These are phyloP conservation scores for Citrus inodora DNA, from an alignment of 345 rosid genomes.

Conservation along the genomic window DNA sequence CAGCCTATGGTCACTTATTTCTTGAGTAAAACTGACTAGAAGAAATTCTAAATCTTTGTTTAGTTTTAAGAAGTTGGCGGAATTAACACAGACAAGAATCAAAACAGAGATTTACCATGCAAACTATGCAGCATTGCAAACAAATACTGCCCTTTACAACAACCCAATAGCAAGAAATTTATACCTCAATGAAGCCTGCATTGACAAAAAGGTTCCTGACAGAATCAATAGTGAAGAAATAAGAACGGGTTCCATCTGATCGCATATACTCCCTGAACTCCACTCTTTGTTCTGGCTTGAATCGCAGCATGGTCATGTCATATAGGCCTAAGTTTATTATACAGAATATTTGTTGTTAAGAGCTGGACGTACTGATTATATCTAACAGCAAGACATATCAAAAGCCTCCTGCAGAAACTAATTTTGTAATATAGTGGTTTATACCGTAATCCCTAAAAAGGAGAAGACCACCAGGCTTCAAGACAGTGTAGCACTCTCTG, in stretches of 20 bases:
- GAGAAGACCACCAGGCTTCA: slow-evolving; percentile 81
- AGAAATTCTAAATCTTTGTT: not conserved
- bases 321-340: slow-evolving; percentile 61
- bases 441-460: slow-evolving; percentile 89
- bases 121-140: not conserved
- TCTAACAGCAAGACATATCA: not conserved
- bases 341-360: slow-evolving; percentile 16
- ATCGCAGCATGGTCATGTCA: slow-evolving; percentile 94
- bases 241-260: slow-evolving; percentile 80
- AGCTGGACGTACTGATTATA: not conserved
- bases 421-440: not conserved
- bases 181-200: slow-evolving; percentile 82
- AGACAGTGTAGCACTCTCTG: slow-evolving; percentile 55
- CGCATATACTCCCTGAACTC: slow-evolving; percentile 79
- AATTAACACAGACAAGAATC: not conserved
- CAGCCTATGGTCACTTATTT: not conserved
- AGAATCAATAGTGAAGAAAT: slow-evolving; percentile 73
- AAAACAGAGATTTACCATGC: not conserved
- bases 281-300: slow-evolving; percentile 60
- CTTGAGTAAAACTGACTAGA: not conserved
- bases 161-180: not conserved
- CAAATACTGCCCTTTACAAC: not conserved
- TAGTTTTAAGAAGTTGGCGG: not conserved
- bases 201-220: slow-evolving; percentile 50
- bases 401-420: not conserved